These are phyloP conservation scores for Schizophyllum commune DNA, from an alignment of 1,284 basidiomycete species.

Conservation along the genomic window DNA sequence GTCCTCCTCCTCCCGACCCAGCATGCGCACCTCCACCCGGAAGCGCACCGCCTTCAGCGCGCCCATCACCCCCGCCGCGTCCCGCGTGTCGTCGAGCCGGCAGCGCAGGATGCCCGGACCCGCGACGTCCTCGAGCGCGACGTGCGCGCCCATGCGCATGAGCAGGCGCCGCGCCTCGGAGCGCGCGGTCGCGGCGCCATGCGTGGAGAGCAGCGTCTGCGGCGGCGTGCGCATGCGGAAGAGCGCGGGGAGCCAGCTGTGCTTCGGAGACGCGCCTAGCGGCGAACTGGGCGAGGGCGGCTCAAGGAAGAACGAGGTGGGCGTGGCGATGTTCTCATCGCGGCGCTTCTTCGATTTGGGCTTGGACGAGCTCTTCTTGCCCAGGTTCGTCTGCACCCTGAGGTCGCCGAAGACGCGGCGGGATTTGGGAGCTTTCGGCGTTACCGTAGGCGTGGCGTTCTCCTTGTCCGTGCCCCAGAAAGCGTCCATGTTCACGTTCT, in stretches of 20 bases:
- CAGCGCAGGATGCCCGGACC: slow-evolving; percentile 63
- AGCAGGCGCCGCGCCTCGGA: slow-evolving; percentile 70
- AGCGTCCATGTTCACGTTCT: slow-evolving; percentile 16
- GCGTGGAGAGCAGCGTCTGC: slow-evolving; percentile 56
- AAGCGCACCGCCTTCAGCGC: slow-evolving; percentile 65
- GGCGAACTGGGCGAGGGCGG: slow-evolving; percentile 32
- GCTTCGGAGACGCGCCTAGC: slow-evolving; percentile 45
- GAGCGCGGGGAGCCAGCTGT: slow-evolving; percentile 83
- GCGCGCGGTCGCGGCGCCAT: slow-evolving; percentile 63
- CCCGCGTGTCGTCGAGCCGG: slow-evolving; percentile 48
- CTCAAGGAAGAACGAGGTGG: slow-evolving; percentile 39
- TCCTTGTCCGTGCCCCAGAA: slow-evolving; percentile 24
- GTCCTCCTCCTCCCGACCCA: slow-evolving; percentile 31
- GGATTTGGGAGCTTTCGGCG: slow-evolving; percentile 5
- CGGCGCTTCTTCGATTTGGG: slow-evolving; percentile 38
- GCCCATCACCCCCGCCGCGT: slow-evolving; percentile 48
- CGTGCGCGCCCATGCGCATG: slow-evolving; percentile 61
- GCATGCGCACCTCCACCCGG: slow-evolving; percentile 60
- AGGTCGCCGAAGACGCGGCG: neutral
- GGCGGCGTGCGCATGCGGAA: slow-evolving; percentile 79
- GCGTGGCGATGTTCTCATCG: slow-evolving; percentile 21
- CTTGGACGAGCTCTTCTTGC: slow-evolving; percentile 24
- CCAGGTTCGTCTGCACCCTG: slow-evolving; percentile 40
- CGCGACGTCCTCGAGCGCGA: slow-evolving; percentile 60
- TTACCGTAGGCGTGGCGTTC: slow-evolving; percentile 18